Percentiles rank a stretch among this genome's conserved stretches.
phyloP scores from a whole-genome alignment of 2,329 filamentous ascomycete species.

The Aspergillus sp. region DNA sequence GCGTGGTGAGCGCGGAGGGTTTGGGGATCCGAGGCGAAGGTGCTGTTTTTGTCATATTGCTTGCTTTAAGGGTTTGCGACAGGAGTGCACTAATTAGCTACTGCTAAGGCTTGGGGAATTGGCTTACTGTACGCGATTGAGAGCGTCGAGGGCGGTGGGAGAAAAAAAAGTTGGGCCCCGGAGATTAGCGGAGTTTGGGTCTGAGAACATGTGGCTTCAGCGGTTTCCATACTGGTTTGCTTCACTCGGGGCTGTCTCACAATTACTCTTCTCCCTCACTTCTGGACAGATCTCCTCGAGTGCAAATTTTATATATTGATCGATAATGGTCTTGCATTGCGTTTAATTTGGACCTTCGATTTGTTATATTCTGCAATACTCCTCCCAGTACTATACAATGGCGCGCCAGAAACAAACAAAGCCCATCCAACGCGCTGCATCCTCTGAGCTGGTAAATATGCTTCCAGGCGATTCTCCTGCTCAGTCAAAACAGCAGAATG shows the following conservation, averaged over 20 bases:
- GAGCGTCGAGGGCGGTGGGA: too few relatives aligned
- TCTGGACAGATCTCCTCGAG: background rate
- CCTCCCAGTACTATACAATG: conserved; percentile 48
- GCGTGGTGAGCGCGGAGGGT: conserved; percentile 42
- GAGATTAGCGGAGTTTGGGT: conserved; percentile 15
- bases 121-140: too few relatives aligned
- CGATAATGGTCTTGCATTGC: background rate
- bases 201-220: conserved; percentile 40
- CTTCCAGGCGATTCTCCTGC: conserved; percentile 31
- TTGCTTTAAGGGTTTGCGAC: background rate
- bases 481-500: conserved; percentile 33
- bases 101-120: background rate
- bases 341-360: background rate
- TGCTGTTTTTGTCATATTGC: background rate
- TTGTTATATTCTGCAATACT: background rate
- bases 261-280: background rate
- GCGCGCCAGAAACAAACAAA: conserved; percentile 68
- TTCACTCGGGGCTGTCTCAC: background rate
- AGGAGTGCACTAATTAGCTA: background rate
- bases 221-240: background rate
- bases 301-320: background rate
- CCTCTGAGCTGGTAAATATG: conserved; percentile 61
- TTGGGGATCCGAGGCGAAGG: conserved; percentile 13
- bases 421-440: conserved; percentile 65
- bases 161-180: conserved; percentile 11